Evolutionary conservation across 2,329 filamentous ascomycete genomes (phyloP), one percentile per base, ranked within the genome.

Genomic region (Beauveria scarabaeidicola): DNA sequence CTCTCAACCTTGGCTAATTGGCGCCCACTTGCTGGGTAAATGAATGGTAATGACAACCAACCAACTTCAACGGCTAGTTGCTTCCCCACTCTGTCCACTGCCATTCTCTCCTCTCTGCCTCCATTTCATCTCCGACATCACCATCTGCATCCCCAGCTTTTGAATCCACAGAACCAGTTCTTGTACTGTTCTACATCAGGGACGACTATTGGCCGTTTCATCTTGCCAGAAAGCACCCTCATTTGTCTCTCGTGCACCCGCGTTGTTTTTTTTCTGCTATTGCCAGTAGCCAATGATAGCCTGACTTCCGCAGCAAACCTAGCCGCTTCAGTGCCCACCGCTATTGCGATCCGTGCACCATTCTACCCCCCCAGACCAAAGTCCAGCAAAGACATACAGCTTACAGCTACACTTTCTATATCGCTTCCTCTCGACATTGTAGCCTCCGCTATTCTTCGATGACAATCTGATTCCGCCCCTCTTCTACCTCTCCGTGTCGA

Each of bases 341-440:
- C 58, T 56, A 32, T 55, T 51, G 46, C 58, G 58, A 60, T 60
- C 58, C 52, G 58, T 60, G 58, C 58, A 60, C 58, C 13, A 36
- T 51, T 51, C 9, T 27, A 13, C 17, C 13, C 27, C 15, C 7
- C 51, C 15, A 52, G 36, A 15, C 46, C 53, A 48, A 50, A 51
- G 38, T 55, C 44, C 44, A 19, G 43, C 23, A 43, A 10, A 59
- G 47, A 52, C 27, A 59, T 52, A 52, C 27, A 29, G 10, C 46
- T 47, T 46, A 46, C 48, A 59, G 19, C 48, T 46, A 17, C 21
- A 32, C 17, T 52, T n/a, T 46, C 44, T 47, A 17, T 17, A 21
- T 11, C 29, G 52, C 52, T 13, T 17, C 38, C 19, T 38, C 36
- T 46, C 50, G 19, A 40, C 56, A 27, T 47, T 46, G 27, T 29